Evolutionary conservation across 2,329 filamentous ascomycete genomes (phyloP), one percentile per base, ranked within the genome.

Genomic region (Fusarium duplospermum): DNA sequence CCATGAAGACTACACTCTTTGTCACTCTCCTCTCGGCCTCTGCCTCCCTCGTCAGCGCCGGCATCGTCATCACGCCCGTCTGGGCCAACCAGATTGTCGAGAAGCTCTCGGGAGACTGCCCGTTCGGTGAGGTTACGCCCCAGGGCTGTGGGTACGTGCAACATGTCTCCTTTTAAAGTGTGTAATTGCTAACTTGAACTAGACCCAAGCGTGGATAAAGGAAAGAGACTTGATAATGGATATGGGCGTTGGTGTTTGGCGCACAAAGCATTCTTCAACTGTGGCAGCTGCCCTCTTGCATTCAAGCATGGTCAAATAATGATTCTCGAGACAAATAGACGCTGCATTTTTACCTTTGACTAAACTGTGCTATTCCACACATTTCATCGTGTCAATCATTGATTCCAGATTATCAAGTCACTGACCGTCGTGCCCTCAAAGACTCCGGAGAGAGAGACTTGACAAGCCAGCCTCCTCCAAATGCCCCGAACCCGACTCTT

Each of bases 31-130:
- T 88, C 54, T 85, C 85, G 63, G 80, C 85, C 31, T 83, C 83
- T 77, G 82, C 83, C 59, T 86, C 87, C 4, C 77, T 88, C 59
- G 87, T 80, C 77, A 85, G 82, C 72, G 89, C 89, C 31, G 88
- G 86, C 64, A 84, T 90, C 58, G 87, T 91, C 78, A 86, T 88
- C 77, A 89, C 87, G 5, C 89, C 89, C 60, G 85, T 90, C 73
- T 81, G 80, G 47, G 68, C 78, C 24, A 81, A 90, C 70, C 88
- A 90, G 79, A 82, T 90, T 36, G 86, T 90, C n/a, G 76, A 82
- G 31, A 87, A 84, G 75, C 74, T 79, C 20, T 38, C 76, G 3
- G 86, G 84, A 31, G 89, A 91, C 78, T 91, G 89, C 78, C 87
- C 85, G 74, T 89, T 87, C 75, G 89, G 89, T 36, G 87, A 88